Evolutionary conservation across 1,139 yeast genomes (phyloP).

Genomic region (Petasospora fabianii): DNA sequence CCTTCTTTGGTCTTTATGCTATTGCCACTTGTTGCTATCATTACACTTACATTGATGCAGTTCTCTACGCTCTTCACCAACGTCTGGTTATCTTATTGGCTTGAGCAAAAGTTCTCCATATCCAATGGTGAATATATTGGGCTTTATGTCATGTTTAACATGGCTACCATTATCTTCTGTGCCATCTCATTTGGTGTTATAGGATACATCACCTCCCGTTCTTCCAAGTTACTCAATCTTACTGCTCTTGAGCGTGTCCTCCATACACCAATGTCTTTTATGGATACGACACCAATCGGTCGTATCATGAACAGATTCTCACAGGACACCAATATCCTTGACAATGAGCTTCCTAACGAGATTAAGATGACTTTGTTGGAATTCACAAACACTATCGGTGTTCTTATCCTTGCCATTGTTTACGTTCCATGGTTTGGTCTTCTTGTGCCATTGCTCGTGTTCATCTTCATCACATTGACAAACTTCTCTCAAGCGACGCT

Average conservation of each 20-base stretch:
- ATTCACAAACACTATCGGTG: constrained; percentile 48
- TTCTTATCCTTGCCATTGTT: constrained; percentile 55
- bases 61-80: constrained; percentile 65
- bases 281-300: constrained; percentile 62
- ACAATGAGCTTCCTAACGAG: constrained; percentile 55
- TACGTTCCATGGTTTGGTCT: constrained; percentile 67
- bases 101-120: too few relatives aligned
- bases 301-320: constrained; percentile 57
- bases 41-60: too few relatives aligned
- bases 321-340: constrained; percentile 58
- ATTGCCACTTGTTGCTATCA: too few relatives aligned
- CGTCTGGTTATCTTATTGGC: constrained; percentile 88
- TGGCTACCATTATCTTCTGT: too few relatives aligned
- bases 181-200: constrained; percentile 42
- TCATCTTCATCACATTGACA: constrained; percentile 42
- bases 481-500: constrained; percentile 62
- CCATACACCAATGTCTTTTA: constrained; percentile 53
- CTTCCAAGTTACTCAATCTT: constrained; percentile 40
- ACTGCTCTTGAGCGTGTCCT: constrained; percentile 56
- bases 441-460: constrained; percentile 50
- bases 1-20: constrained; percentile 42
- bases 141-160: too few relatives aligned
- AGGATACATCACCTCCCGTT: constrained; percentile 49
- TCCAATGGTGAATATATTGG: too few relatives aligned
- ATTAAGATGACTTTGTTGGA: constrained; percentile 45